Evolutionary conservation across 2,329 filamentous ascomycete genomes (phyloP).

Genomic region (Penicillium sp.): DNA sequence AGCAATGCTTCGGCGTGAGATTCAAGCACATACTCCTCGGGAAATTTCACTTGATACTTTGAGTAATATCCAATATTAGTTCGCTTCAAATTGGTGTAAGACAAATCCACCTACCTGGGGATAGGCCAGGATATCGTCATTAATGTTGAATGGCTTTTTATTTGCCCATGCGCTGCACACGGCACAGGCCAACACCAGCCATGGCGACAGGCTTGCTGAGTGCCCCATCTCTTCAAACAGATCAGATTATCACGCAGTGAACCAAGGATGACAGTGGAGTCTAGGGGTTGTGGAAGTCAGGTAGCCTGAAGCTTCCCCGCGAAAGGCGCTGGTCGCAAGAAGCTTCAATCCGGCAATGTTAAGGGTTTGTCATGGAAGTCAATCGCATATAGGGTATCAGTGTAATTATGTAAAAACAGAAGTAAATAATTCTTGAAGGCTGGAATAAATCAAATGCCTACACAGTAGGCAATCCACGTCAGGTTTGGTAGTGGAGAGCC

Average conservation of each 20-base stretch:
- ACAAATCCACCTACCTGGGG: slow-evolving; percentile 64
- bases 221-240: slow-evolving; percentile 25
- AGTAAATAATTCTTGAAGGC: background rate
- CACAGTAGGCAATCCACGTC: background rate
- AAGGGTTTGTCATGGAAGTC: background rate
- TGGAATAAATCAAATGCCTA: background rate
- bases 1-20: slow-evolving; percentile 63
- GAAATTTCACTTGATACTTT: slow-evolving; percentile 78
- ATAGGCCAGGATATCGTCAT: slow-evolving; percentile 82
- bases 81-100: background rate
- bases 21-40: slow-evolving; percentile 69
- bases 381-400: background rate
- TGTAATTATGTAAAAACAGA: background rate
- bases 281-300: background rate
- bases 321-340: background rate
- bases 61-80: background rate
- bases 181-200: slow-evolving; percentile 34
- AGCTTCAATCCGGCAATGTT: background rate
- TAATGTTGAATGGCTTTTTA: slow-evolving; percentile 72
- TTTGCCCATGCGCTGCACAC: slow-evolving; percentile 46
- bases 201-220: slow-evolving; percentile 23
- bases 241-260: background rate
- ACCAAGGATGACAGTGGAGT: background rate
- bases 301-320: slow-evolving; percentile 2
- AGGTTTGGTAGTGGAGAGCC: slow-evolving; percentile 13